Percentiles rank a stretch among this genome's conserved stretches.
Conservation (phyloP, 768 basidiomycete species). For the Mycena albidolilacea region DNA sequence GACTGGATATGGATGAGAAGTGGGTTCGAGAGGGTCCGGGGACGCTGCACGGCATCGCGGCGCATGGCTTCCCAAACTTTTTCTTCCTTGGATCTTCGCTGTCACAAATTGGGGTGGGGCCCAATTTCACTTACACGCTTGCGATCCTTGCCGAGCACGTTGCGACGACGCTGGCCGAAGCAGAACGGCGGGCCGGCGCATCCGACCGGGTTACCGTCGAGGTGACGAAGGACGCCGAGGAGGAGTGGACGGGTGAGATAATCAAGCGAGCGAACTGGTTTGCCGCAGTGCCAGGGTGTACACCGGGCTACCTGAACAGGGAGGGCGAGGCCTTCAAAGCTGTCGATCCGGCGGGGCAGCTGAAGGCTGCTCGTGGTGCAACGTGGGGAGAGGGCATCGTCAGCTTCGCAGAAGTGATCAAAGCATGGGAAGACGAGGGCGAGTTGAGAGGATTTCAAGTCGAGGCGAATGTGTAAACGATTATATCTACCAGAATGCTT, state of each 20-base stretch:
- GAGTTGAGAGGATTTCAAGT: slow-evolving; percentile 16
- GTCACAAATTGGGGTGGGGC: slow-evolving; percentile 1
- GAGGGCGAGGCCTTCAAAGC: slow-evolving; percentile 15
- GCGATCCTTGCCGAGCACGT: slow-evolving; percentile 14
- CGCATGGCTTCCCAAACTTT: slow-evolving; percentile 37
- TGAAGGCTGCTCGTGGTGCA: slow-evolving; percentile 19
- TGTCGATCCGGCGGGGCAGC: not conserved
- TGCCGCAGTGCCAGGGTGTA: slow-evolving; percentile 19
- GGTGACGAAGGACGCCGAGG: slow-evolving; percentile 24
- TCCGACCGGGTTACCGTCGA: slow-evolving; percentile 16
- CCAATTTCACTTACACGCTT: slow-evolving; percentile 29
- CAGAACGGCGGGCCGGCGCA: not conserved
- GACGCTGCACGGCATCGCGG: slow-evolving; percentile 35
- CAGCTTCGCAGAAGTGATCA: not conserved
- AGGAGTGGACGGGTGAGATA: slow-evolving; percentile 16
- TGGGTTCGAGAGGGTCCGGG: slow-evolving; percentile 1
- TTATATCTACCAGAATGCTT: no score
- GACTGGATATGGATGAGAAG: no score
- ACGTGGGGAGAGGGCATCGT: slow-evolving; percentile 26
- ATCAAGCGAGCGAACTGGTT: slow-evolving; percentile 23
- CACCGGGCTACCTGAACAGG: slow-evolving; percentile 28
- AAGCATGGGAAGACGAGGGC: slow-evolving; percentile 20
- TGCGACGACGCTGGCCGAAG: slow-evolving; percentile 15
- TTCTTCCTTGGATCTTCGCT: slow-evolving; percentile 29
- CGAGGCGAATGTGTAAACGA: not conserved